Conservation (phyloP, 495 filamentous ascomycete species). For the Neurospora sp. region DNA sequence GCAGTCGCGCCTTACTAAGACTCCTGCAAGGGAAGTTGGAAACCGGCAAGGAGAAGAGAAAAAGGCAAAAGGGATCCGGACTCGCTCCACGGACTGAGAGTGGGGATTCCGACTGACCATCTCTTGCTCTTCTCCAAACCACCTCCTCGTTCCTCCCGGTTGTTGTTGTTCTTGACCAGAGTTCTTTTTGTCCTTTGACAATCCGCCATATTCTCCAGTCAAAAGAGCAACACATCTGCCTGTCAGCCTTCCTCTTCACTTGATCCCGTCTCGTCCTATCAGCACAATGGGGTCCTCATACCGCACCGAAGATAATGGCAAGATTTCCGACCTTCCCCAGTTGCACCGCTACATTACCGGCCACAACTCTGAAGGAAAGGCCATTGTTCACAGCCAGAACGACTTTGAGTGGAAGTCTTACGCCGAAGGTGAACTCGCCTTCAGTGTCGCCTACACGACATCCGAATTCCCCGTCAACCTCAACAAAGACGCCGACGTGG, state of each 20-base stretch:
- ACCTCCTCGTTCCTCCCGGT: not conserved
- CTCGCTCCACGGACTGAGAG: not conserved
- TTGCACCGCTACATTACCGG: constrained; percentile 30
- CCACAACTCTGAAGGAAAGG: constrained; percentile 28
- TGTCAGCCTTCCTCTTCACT: not conserved
- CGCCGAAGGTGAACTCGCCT: constrained; percentile 23
- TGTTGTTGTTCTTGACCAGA: not conserved
- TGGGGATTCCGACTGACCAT: not conserved
- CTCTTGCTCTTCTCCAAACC: not conserved
- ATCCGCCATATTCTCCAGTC: not conserved
- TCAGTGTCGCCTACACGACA: constrained; percentile 39
- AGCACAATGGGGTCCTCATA: not conserved
- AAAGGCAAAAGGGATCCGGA: not conserved
- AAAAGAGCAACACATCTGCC: not conserved
- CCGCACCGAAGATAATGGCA: not conserved
- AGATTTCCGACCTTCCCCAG: constrained; percentile 25
- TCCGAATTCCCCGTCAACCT: constrained; percentile 42
- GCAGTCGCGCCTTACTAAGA: not conserved
- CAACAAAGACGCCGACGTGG: constrained; percentile 42
- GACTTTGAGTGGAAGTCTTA: constrained; percentile 22
- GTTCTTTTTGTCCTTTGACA: not conserved
- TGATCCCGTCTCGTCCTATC: not conserved
- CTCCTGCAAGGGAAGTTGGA: not conserved
- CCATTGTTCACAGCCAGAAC: constrained; percentile 22
- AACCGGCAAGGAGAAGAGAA: not conserved